Evolutionary conservation across 768 basidiomycete species (phyloP), one percentile per base, ranked within the genome.

Genomic region (Gautieria morchelliformis): DNA sequence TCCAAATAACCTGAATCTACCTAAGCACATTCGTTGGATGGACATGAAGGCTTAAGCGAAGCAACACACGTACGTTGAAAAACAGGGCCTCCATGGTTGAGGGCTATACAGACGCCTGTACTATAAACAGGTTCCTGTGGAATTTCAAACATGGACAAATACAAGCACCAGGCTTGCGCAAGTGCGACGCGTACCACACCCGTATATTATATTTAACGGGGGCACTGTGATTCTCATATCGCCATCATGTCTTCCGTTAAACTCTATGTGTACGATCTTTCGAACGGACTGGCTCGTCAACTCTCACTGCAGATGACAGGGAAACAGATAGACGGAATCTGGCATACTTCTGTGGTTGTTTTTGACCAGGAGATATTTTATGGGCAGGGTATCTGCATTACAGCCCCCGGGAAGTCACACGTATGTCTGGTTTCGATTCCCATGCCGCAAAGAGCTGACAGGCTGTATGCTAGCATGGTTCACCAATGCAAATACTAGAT

Each of bases 341-440:
- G 94, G 93, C 94, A 98, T 70, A 95, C 94, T 0, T 92, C 90
- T 15, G 79, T 97, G 20, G 93, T 96, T 47, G 84, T 86, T 3
- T 96, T 82, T 68, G 83, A 83, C 2, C 83, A 84, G 64, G 94
- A 98, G 66, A 72, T 90, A 30, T 95, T 89, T 64, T 98, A 93
- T 68, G 93, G 94, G 2, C 89, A 84, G 63, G 94, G 94, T 2
- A 93, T 97, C 58, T 71, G 65, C 49, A 78, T 79, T 22, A 82
- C 86, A 0, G 62, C 64, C 1, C 93, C 94, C 0, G 93, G 93
- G 14, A 75, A 73, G 62, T 93, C 93, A 2, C 91, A 93, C 72
- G 89, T 89, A 67, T 59, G 87, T 73, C 14, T 27, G 24, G 42
- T 5, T 19, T 60, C 42, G 11, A n/a, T 27, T 37, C 35, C 20